phyloP scores from a whole-genome alignment of 176 grass and related monocot genomes.

The Canna indica region DNA sequence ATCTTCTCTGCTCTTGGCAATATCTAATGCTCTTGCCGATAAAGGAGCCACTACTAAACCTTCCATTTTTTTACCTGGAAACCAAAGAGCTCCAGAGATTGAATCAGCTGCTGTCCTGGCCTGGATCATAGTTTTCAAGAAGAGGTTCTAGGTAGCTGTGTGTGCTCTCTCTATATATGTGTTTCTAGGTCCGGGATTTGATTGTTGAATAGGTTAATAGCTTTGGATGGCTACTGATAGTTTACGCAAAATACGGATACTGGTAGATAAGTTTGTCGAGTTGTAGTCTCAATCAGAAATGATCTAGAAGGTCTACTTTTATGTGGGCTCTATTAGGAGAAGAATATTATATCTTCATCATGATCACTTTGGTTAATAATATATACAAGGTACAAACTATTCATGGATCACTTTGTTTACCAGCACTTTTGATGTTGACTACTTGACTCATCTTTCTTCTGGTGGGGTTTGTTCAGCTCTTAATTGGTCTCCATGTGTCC shows the following conservation, averaged over 20 bases:
- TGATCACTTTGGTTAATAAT: not conserved
- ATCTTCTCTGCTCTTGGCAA: constrained; percentile 37
- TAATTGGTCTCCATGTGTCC: too few relatives aligned
- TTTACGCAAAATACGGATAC: not conserved
- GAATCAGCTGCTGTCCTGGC: not conserved
- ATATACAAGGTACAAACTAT: too few relatives aligned
- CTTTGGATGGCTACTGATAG: not conserved
- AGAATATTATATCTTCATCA: not conserved
- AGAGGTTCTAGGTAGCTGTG: not conserved
- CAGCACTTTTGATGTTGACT: too few relatives aligned
- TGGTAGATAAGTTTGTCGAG: not conserved
- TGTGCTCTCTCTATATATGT: not conserved
- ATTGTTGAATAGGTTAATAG: too few relatives aligned
- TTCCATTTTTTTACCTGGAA: constrained; percentile 12
- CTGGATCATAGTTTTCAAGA: not conserved
- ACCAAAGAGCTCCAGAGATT: not conserved
- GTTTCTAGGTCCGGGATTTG: not conserved
- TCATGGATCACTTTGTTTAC: too few relatives aligned
- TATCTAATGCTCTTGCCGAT: constrained; percentile 19
- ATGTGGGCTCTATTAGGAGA: not conserved
- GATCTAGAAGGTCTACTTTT: not conserved
- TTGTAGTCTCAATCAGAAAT: not conserved
- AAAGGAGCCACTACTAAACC: not conserved
- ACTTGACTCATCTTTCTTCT: too few relatives aligned
- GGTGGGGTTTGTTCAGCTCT: too few relatives aligned